These are phyloP conservation scores for Solanum chmielewskii DNA, from an alignment of 257 asterid genomes.

Conservation along the genomic window DNA sequence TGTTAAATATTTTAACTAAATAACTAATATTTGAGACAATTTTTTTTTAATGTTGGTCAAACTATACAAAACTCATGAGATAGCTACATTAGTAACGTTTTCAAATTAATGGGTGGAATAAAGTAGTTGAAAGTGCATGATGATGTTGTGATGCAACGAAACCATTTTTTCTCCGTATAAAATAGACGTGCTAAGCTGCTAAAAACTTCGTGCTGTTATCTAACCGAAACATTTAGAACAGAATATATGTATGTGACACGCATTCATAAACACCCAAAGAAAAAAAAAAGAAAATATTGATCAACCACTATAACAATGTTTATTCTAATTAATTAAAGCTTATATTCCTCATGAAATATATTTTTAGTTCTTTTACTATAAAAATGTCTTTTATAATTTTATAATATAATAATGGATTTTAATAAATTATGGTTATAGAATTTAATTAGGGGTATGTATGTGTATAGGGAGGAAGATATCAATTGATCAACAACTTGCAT, in stretches of 20 bases:
- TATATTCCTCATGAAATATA: background rate
- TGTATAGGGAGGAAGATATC: background rate
- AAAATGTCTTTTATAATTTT: background rate
- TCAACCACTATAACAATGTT: constrained; percentile 10
- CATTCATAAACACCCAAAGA: background rate
- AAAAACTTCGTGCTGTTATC: background rate
- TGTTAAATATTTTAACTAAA: background rate
- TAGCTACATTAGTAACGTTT: constrained; percentile 10
- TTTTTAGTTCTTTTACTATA: background rate
- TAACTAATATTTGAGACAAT: background rate
- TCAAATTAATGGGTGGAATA: constrained; percentile 3
- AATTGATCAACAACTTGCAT: constrained; percentile 25
- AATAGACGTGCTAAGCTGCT: background rate
- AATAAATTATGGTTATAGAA: background rate
- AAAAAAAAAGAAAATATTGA: constrained; percentile 5
- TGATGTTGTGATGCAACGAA: constrained; percentile 27
- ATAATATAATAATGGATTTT: background rate
- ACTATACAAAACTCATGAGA: constrained; percentile 30
- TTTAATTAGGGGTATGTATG: background rate
- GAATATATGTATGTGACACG: background rate
- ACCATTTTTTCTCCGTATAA: constrained; percentile 1
- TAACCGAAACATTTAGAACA: background rate
- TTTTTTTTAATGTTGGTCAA: background rate
- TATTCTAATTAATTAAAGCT: background rate
- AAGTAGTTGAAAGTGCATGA: constrained; percentile 30